Evolutionary conservation across 495 filamentous ascomycete species (phyloP).

Genomic region (Talaromyces liani): DNA sequence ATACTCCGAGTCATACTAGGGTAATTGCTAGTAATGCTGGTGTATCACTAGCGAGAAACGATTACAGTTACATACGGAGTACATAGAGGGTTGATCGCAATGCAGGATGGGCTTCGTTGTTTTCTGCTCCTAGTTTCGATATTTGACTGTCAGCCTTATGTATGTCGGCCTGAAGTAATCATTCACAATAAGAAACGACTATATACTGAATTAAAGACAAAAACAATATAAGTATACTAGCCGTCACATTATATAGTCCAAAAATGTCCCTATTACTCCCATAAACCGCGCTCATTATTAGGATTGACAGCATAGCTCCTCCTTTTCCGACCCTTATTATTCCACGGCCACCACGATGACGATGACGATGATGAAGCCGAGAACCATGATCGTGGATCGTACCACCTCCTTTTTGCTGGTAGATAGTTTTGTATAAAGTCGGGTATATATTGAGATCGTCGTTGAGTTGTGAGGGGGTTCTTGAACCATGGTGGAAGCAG

Average conservation of each 20-base stretch:
- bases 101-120: too few relatives aligned
- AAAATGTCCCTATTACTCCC: neutral
- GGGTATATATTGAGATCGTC: neutral
- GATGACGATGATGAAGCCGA: neutral
- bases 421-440: neutral
- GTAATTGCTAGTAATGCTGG: neutral
- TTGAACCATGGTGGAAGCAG: constrained; percentile 7
- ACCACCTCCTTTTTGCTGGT: neutral
- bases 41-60: neutral
- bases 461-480: neutral
- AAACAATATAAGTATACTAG: neutral
- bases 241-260: neutral
- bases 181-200: neutral
- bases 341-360: neutral
- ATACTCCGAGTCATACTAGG: neutral
- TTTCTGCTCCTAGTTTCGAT: too few relatives aligned
- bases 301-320: neutral
- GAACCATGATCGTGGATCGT: constrained; percentile 2
- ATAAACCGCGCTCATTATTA: neutral
- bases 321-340: constrained; percentile 1
- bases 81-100: too few relatives aligned
- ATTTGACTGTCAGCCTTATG: too few relatives aligned
- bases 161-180: neutral
- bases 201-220: neutral
- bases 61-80: neutral